A percentile compares a stretch with the other conserved stretches of the same genome.
Conservation (phyloP, 1,284 basidiomycete genomes). For the Cutaneotrichosporon arboriforme region DNA sequence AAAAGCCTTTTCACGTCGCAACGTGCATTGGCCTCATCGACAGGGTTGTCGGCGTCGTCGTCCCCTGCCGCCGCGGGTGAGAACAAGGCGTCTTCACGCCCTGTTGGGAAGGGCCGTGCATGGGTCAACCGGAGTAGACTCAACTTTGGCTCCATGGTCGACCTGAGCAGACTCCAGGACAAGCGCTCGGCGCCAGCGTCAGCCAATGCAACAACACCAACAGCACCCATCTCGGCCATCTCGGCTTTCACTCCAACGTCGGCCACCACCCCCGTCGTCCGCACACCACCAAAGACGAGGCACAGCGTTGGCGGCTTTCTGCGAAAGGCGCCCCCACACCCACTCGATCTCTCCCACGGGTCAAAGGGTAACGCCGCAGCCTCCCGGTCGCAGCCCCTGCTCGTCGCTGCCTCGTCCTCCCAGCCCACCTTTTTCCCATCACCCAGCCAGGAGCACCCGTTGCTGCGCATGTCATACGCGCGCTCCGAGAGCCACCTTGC, state of each 20-base stretch:
- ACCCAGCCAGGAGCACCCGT: slow-evolving; percentile 7
- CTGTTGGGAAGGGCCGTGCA: neutral
- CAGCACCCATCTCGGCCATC: neutral
- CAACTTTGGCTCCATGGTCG: slow-evolving; percentile 21
- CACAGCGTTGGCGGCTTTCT: slow-evolving; percentile 6
- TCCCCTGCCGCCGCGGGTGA: too few species aligned
- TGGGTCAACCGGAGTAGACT: slow-evolving; percentile 12
- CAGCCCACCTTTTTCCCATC: slow-evolving; percentile 12
- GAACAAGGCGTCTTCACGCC: neutral
- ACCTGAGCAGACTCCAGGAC: slow-evolving; percentile 6
- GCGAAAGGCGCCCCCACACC: slow-evolving; percentile 11
- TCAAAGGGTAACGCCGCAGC: slow-evolving; percentile 1
- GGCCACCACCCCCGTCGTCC: neutral
- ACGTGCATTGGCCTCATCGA: neutral
- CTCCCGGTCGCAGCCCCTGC: slow-evolving; percentile 10
- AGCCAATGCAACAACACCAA: neutral
- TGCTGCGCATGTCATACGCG: slow-evolving; percentile 17
- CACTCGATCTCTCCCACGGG: slow-evolving; percentile 15
- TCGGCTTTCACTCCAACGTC: neutral
- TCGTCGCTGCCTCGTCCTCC: slow-evolving; percentile 7
- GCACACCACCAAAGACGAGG: slow-evolving; percentile 3
- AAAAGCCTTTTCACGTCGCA: slow-evolving; percentile 14
- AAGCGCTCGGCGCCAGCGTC: neutral
- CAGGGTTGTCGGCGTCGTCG: too few species aligned
- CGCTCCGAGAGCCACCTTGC: slow-evolving; percentile 17